Conservation (phyloP, 1,284 basidiomycete species). For the Microbotryum intermedium region DNA sequence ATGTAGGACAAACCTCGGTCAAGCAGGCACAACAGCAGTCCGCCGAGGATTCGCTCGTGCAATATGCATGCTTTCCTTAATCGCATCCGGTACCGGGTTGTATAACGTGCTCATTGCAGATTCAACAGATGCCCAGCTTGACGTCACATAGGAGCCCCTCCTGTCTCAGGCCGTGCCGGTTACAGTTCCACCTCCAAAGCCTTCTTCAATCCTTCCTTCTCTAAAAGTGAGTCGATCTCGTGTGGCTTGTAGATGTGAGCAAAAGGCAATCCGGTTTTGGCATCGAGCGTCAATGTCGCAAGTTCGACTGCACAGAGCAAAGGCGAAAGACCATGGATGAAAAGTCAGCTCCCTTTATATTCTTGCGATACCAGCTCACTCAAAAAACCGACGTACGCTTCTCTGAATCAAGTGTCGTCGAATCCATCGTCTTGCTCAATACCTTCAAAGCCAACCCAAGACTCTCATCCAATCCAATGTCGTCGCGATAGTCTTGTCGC, state of each 20-base stretch:
- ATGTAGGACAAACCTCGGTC: too few species aligned
- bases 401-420: constrained; percentile 88
- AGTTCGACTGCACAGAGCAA: constrained; percentile 66
- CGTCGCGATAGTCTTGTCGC: constrained; percentile 98
- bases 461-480: constrained; percentile 81
- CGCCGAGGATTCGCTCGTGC: too few species aligned
- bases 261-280: constrained; percentile 64
- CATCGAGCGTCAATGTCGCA: constrained; percentile 79
- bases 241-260: constrained; percentile 86
- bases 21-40: too few species aligned
- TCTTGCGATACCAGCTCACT: not conserved
- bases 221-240: constrained; percentile 78
- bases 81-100: too few species aligned
- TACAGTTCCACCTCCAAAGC: constrained; percentile 60
- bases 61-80: too few species aligned
- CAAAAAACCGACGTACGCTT: constrained; percentile 52
- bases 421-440: constrained; percentile 99
- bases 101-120: too few species aligned
- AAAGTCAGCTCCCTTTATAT: not conserved
- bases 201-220: constrained; percentile 67
- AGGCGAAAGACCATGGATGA: not conserved
- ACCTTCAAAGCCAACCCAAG: constrained; percentile 82
- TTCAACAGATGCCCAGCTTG: too few species aligned
- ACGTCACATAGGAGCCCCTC: too few species aligned
- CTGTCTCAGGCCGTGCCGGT: too few species aligned